Evolutionary conservation across 2,329 filamentous ascomycete genomes (phyloP).

Genomic region (Pseudocercospora pini-densiflorae): DNA sequence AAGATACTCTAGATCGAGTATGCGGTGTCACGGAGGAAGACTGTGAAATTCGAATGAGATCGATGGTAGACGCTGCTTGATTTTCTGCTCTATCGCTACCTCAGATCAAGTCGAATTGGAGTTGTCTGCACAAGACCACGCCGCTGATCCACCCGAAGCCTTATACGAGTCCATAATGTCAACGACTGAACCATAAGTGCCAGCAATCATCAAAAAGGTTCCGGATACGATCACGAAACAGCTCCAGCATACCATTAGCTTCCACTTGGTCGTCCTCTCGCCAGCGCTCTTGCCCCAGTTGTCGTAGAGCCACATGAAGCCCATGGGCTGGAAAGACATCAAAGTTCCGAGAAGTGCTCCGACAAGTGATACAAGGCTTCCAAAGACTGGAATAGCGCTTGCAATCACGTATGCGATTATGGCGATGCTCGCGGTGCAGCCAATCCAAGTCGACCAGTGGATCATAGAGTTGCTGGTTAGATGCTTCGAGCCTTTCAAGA

Average conservation of each 20-base stretch:
- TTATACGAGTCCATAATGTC: slow-evolving; percentile 42
- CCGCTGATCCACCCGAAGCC: slow-evolving; percentile 17
- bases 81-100: too few species aligned
- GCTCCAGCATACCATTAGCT: slow-evolving; percentile 19
- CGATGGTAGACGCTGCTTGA: too few species aligned
- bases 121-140: slow-evolving; percentile 33
- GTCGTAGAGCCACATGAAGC: slow-evolving; percentile 51
- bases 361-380: slow-evolving; percentile 32
- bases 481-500: slow-evolving; percentile 33
- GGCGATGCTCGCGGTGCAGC: slow-evolving; percentile 28
- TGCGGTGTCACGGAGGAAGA: too few species aligned
- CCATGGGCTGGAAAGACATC: slow-evolving; percentile 40
- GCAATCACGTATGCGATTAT: slow-evolving; percentile 33
- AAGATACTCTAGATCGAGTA: too few species aligned
- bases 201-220: slow-evolving; percentile 49
- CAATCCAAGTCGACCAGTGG: slow-evolving; percentile 31
- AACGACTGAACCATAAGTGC: slow-evolving; percentile 51
- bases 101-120: slow-evolving; percentile 33
- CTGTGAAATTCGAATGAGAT: too few species aligned
- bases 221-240: slow-evolving; percentile 43
- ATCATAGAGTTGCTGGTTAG: slow-evolving; percentile 29
- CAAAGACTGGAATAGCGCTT: slow-evolving; percentile 33
- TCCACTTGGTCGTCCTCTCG: slow-evolving; percentile 19
- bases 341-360: slow-evolving; percentile 32
- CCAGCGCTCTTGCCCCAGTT: slow-evolving; percentile 40